Evolutionary conservation across 176 grass and related monocot species (phyloP).

Genomic region (Carex scoparia): DNA sequence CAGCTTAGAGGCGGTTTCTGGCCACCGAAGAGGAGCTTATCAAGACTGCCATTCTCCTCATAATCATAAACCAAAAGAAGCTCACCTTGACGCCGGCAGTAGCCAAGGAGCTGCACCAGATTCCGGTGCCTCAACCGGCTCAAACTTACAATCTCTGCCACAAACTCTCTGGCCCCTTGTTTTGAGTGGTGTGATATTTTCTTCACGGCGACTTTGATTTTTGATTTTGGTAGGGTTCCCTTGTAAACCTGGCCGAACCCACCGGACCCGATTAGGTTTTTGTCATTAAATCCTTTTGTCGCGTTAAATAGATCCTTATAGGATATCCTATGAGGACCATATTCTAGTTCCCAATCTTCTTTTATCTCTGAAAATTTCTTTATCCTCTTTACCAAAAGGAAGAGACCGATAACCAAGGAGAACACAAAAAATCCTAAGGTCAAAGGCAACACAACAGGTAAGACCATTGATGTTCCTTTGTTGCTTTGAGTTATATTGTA

Average conservation of each 20-base stretch:
- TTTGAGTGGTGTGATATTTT: constrained; percentile 38
- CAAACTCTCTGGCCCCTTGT: constrained; percentile 47
- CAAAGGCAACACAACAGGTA: constrained; percentile 22
- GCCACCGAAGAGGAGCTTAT: constrained; percentile 29
- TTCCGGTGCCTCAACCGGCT: constrained; percentile 39
- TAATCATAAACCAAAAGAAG: constrained; percentile 50
- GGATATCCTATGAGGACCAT: constrained; percentile 39
- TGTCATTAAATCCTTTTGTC: constrained; percentile 41
- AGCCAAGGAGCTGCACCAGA: constrained; percentile 44
- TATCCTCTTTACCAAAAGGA: constrained; percentile 19
- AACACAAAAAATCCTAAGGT: constrained; percentile 14
- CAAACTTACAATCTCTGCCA: constrained; percentile 41
- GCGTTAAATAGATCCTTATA: constrained; percentile 48
- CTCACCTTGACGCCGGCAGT: constrained; percentile 39
- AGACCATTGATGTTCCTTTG: background rate
- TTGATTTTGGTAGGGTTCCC: constrained; percentile 29
- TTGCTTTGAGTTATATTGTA: background rate
- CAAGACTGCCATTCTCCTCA: constrained; percentile 44
- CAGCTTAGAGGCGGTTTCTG: constrained; percentile 23
- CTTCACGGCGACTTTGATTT: constrained; percentile 33
- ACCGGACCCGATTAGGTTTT: constrained; percentile 35
- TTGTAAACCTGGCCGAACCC: constrained; percentile 56
- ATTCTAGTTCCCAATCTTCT: constrained; percentile 58
- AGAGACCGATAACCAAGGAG: background rate
- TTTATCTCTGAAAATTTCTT: constrained; percentile 32